Conservation (phyloP, 108 stramenopile genomes). For the Nannochloropsis oceanica region DNA sequence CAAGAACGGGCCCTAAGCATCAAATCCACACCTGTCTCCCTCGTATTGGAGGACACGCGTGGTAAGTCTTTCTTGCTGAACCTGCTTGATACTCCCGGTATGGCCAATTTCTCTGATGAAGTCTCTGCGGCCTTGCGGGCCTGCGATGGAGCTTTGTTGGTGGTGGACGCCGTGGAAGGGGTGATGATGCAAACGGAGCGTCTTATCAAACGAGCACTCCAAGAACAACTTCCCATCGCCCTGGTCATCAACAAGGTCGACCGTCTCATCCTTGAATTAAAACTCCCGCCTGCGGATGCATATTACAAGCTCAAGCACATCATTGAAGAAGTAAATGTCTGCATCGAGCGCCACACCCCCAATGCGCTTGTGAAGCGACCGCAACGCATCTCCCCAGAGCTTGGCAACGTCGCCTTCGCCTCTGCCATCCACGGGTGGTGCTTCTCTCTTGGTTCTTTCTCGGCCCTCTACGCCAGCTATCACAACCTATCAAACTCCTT, state of each 20-base stretch:
- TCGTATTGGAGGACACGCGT: slow-evolving; percentile 58
- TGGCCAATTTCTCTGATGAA: slow-evolving; percentile 86
- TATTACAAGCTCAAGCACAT: slow-evolving; percentile 81
- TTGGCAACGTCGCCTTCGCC: slow-evolving; percentile 79
- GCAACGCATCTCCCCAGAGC: slow-evolving; percentile 46
- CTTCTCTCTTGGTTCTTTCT: slow-evolving; percentile 73
- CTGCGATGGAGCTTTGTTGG: slow-evolving; percentile 70
- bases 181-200: slow-evolving; percentile 84
- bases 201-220: slow-evolving; percentile 54
- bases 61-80: slow-evolving; percentile 77
- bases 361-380: neutral
- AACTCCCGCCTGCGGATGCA: slow-evolving; percentile 81
- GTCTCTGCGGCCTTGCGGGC: slow-evolving; percentile 62
- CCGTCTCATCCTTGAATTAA: slow-evolving; percentile 83
- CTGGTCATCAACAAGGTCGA: slow-evolving; percentile 85
- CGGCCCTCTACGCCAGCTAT: slow-evolving; percentile 48
- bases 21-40: slow-evolving; percentile 66
- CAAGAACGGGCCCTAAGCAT: slow-evolving; percentile 81
- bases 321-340: slow-evolving; percentile 67
- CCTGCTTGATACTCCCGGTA: slow-evolving; percentile 84
- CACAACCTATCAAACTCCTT: slow-evolving; percentile 8
- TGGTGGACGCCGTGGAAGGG: slow-evolving; percentile 92
- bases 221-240: slow-evolving; percentile 57
- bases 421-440: slow-evolving; percentile 70
- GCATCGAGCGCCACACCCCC: slow-evolving; percentile 23